These are phyloP conservation scores for Rhodomyrtus tomentosa DNA, from an alignment of 345 rosid species.

Conservation along the genomic window DNA sequence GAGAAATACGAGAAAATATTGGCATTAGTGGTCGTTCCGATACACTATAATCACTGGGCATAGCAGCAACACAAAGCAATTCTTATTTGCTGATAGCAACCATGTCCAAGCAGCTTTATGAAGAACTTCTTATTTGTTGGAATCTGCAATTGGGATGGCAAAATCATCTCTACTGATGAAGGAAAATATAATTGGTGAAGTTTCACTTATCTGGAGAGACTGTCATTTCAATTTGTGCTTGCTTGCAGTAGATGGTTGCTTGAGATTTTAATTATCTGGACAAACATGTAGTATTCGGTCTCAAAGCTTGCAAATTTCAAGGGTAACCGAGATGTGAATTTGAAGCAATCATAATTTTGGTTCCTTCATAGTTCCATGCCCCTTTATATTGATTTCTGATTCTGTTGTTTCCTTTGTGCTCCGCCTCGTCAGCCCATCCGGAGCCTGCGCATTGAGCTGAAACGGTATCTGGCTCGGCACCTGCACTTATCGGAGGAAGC, in stretches of 20 bases:
- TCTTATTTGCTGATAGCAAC: neutral
- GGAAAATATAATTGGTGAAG: neutral
- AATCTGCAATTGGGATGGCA: neutral
- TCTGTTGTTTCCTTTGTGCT: neutral
- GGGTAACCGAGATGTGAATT: neutral
- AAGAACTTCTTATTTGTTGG: neutral
- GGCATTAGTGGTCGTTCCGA: neutral
- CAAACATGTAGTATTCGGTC: neutral
- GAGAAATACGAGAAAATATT: neutral
- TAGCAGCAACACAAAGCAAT: neutral
- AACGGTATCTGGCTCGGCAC: slow-evolving; percentile 4
- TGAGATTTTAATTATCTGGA: neutral
- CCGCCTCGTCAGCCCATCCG: slow-evolving; percentile 1
- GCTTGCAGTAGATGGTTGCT: neutral
- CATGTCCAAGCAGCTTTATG: neutral
- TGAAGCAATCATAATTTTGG: neutral
- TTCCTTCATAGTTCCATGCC: neutral
- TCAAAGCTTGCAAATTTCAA: neutral
- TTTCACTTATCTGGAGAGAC: neutral
- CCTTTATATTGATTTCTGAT: neutral
- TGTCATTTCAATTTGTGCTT: neutral
- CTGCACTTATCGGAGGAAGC: neutral
- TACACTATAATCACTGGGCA: neutral
- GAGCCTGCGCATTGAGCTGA: slow-evolving; percentile 4
- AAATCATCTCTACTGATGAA: neutral